Evolutionary conservation across 1,139 yeast species (phyloP), one percentile per base, ranked within the genome.

Genomic region (Tardiomyces blankii): DNA sequence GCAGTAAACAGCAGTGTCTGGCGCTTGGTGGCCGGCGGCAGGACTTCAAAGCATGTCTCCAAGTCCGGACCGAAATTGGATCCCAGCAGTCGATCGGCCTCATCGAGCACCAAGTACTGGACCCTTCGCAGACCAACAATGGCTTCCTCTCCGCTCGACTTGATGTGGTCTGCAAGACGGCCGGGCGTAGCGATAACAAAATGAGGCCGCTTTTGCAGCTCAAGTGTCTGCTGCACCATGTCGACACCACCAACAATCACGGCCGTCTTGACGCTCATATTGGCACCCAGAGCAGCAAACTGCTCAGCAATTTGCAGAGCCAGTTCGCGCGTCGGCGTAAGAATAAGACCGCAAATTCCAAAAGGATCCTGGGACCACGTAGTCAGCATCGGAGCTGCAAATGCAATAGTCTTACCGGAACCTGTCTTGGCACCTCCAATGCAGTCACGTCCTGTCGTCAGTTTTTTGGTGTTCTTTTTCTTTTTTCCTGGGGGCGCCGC

Each of bases 381-480:
- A 1, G 94, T 80, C 47, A 91, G 69, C 88, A 91, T 91, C 1
- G 98, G 98, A 21, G 89, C 93, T 0, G 94, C 97, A 73, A 91
- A 91, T 0, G 98, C 96, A 32, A 93, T 82, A 2, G 99, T 91
- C 62, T 91, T 91, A 75, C 99, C 99, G 30, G 94, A 82, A 67
- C 99, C 99, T 0, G 99, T 91, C 64, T 85, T 85, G 40, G 99
- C 98, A 38, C 98, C 98, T 44, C 98, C 99, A 44, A 91, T 91
- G 63, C 96, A 89, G 63, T 89, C 96, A 54, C 80, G 77, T 9
- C 94, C 67, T 38, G 41, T 51, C 3, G 35, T 30, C 16, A 30
- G 35, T 12, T n/a, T n/a, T n/a, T n/a, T n/a, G n/a, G n/a, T n/a
- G 16, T 4, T 4, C 13, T 42, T 39, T 40, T 40, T 35, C n/a